A percentile compares a stretch with the other conserved stretches of the same genome.
Conservation (phyloP, 306 rosid species). For the cucumber (Cucumis sativus) region DNA sequence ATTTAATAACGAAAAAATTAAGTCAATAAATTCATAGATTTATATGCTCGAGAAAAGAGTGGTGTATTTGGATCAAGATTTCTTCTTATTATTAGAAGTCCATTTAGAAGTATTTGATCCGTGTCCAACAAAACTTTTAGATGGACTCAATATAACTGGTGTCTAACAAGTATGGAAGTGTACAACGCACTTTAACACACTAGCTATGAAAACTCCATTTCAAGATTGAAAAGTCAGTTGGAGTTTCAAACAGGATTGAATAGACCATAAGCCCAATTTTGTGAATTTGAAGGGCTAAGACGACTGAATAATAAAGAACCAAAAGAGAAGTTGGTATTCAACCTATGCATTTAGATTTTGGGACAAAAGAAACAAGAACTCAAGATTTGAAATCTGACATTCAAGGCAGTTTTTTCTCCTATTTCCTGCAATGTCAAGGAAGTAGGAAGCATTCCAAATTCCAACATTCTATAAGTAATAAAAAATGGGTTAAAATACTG, state of each 20-base stretch:
- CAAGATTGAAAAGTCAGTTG: background rate
- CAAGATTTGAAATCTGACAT: background rate
- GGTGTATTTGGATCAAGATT: no score
- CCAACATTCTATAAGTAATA: background rate
- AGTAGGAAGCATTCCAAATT: background rate
- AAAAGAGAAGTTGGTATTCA: background rate
- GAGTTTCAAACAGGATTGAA: background rate
- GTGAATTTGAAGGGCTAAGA: background rate
- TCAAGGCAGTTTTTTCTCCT: background rate
- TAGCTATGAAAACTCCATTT: background rate
- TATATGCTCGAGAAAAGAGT: no score
- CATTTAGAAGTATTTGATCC: no score
- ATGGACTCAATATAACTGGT: no score
- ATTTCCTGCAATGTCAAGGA: background rate
- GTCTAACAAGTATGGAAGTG: no score
- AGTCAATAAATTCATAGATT: no score
- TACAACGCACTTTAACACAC: no score
- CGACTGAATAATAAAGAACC: background rate
- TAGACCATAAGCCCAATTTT: background rate
- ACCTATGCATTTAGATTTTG: background rate
- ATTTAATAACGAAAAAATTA: no score
- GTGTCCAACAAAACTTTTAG: no score
- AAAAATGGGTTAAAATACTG: background rate
- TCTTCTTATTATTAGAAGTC: no score
- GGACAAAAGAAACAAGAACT: background rate